Evolutionary conservation across 1,284 basidiomycete genomes (phyloP), one percentile per base, ranked within the genome.

Genomic region (Paramarasmius palmivorus): DNA sequence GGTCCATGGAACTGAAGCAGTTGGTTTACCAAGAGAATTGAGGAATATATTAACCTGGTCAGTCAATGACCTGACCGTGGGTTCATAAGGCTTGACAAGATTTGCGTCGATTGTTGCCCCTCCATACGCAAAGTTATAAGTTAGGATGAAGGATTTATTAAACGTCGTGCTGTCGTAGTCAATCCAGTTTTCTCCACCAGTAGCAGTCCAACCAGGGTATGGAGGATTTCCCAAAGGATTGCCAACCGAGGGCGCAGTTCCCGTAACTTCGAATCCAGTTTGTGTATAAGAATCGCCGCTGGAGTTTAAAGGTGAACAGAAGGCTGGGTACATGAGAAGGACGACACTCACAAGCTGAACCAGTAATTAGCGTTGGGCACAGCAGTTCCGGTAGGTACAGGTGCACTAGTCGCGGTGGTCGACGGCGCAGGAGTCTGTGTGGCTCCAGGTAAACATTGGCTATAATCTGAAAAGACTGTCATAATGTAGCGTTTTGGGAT

Each of bases 81-180:
- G 70, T 40, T 65, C 61, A 60, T 74, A 82, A 1, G 82, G 80
- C 7, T 68, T 52, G 29, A 83, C 81, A 32, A 83, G 73, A 17
- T 57, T 72, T 2, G 77, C 72, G 60, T 83, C 74, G 58, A 83
- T 83, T 17, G 81, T 83, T n/a, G 82, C 82, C 17, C 81, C 82
- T 29, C 82, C 81, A 59, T 81, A 82, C 1, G 82, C 82, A 58
- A 78, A 83, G 65, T 84, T 84, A 68, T 82, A 84, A 0, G 79
- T 79, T 37, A 81, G 69, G 50, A 82, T 56, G 6, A 75, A 61
- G 4, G 81, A 81, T 34, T 70, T 75, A 70, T 85, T 84, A 68
- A 73, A 76, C 34, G 70, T 64, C 2, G 71, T 70, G 0, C 81
- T 79, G 52, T 73, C 68, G 51, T 72, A 73, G 54, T 79, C 82